Evolutionary conservation across 2,329 filamentous ascomycete species (phyloP).

Genomic region (Ophiocordyceps sinensis): DNA sequence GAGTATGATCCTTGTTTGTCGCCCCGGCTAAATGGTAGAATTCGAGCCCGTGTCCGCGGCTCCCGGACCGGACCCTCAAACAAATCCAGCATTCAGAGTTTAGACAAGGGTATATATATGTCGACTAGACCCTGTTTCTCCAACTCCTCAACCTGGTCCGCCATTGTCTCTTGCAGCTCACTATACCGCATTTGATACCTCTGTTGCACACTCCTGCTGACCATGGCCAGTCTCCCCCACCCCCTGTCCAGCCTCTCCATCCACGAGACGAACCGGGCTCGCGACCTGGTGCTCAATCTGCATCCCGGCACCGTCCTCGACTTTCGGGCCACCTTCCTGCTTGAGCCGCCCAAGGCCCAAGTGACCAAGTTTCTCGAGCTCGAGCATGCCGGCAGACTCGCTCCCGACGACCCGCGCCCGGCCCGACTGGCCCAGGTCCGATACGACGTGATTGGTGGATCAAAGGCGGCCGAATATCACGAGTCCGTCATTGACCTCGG

Average conservation of each 20-base stretch:
- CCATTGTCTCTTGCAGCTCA: too few species aligned
- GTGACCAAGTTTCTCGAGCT: slow-evolving; percentile 31
- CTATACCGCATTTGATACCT: too few species aligned
- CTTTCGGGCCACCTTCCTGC: slow-evolving; percentile 35
- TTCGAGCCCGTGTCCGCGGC: too few species aligned
- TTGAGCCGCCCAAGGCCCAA: slow-evolving; percentile 33
- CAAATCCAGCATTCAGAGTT: too few species aligned
- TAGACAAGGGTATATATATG: too few species aligned
- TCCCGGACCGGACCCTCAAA: too few species aligned
- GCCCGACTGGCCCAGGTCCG: slow-evolving; percentile 27
- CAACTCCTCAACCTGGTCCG: too few species aligned
- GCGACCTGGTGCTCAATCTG: slow-evolving; percentile 15
- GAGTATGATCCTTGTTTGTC: too few species aligned
- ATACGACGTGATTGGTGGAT: slow-evolving; percentile 18
- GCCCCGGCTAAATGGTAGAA: too few species aligned
- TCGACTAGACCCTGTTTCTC: too few species aligned
- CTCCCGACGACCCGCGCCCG: slow-evolving; percentile 13
- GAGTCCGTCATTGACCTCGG: slow-evolving; percentile 21
- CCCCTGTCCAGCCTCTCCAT: slow-evolving; percentile 15
- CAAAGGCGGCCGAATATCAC: slow-evolving; percentile 12
- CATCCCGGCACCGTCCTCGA: slow-evolving; percentile 16
- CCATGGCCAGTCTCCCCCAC: slow-evolving; percentile 7
- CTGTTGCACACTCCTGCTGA: too few species aligned
- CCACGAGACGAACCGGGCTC: slow-evolving; percentile 18
- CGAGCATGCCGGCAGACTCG: slow-evolving; percentile 19